Evolutionary conservation across 116 monocot species (phyloP).

Genomic region (Phalaenopsis hybrid): DNA sequence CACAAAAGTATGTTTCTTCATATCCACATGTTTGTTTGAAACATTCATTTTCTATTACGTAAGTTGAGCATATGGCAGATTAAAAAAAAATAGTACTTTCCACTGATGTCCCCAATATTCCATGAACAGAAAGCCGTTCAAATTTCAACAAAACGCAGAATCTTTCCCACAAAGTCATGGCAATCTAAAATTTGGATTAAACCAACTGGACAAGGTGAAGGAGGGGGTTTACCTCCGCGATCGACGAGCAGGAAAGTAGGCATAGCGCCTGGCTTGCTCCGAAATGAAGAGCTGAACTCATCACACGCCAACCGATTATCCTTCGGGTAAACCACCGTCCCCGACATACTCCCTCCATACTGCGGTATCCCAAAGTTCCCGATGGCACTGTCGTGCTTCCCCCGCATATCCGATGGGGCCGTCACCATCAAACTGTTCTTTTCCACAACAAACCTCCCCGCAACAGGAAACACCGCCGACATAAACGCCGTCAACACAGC

Average conservation of each 20-base stretch:
- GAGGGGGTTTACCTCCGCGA: slow-evolving; percentile 62
- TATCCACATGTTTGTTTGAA: too few species aligned
- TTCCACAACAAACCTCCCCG: slow-evolving; percentile 85
- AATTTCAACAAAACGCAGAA: not conserved
- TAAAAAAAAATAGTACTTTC: not conserved
- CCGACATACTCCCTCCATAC: slow-evolving; percentile 95
- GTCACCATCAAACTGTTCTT: slow-evolving; percentile 96
- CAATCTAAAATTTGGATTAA: not conserved
- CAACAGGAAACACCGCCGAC: not conserved
- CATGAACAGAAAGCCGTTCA: not conserved
- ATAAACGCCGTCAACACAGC: not conserved
- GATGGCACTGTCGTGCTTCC: slow-evolving; percentile 88
- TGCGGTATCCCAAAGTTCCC: slow-evolving; percentile 98
- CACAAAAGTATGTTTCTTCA: too few species aligned
- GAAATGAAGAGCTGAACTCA: slow-evolving; percentile 46
- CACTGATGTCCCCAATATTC: not conserved
- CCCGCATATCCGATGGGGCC: slow-evolving; percentile 58
- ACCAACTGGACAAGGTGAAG: not conserved
- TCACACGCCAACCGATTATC: slow-evolving; percentile 61
- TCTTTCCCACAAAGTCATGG: not conserved
- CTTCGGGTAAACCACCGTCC: slow-evolving; percentile 80
- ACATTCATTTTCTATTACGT: too few species aligned
- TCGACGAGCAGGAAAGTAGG: slow-evolving; percentile 85
- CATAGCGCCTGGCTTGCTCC: slow-evolving; percentile 69
- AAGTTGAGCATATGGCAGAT: not conserved